Base-by-base conservation (phyloP, 1,284 basidiomycete genomes). In the Cutaneotrichosporon sp. region DNA sequence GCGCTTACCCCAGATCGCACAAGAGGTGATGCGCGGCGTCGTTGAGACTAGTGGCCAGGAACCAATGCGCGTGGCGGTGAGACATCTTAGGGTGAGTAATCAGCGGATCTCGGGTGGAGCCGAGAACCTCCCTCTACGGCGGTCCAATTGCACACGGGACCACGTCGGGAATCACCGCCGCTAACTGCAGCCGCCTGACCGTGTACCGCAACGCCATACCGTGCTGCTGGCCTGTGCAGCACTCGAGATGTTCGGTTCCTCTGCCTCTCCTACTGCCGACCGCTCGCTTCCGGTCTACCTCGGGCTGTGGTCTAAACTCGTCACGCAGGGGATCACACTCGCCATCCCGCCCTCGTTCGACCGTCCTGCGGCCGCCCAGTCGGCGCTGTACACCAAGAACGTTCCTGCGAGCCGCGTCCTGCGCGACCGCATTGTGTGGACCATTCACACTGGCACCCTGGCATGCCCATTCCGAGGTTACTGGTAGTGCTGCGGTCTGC, bases 391-490 rank as follows among this genome's bases (percentile, higher is more conserved):
- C 25, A 31, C 47, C 14, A 50, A 50, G 27, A 27, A 31, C 11
- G 16, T 50, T 13, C 18, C 25, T 3, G 47, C 27, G 22, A 53
- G 51, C 51, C 33, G 33, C 7, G 34, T 38, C 10, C 33, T 53
- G 13, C 51, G 51, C 22, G 51, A 53, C 51, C 51, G 51, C 24
- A 38, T 53, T 14, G 24, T 25, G 33, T 53, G 51, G 34, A 53
- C 34, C 6, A 42, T 53, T 13, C 51, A 53, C 18, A 53, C 51
- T 1, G 51, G 51, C 2, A 53, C 20, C 1, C 33, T 53, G 4
- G 51, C 51, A 14, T 53, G 51, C 14, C 51, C 51, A 14, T 53
- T 53, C 51, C 51, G 51, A 11, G 51, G 51, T 16, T 34, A 53
- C 33, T 53, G 51, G 51, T 53, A 38, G 14, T 31, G 11, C 25